Base-by-base conservation (phyloP, 2,329 filamentous ascomycete genomes). In the Exophiala xenobiotica region DNA sequence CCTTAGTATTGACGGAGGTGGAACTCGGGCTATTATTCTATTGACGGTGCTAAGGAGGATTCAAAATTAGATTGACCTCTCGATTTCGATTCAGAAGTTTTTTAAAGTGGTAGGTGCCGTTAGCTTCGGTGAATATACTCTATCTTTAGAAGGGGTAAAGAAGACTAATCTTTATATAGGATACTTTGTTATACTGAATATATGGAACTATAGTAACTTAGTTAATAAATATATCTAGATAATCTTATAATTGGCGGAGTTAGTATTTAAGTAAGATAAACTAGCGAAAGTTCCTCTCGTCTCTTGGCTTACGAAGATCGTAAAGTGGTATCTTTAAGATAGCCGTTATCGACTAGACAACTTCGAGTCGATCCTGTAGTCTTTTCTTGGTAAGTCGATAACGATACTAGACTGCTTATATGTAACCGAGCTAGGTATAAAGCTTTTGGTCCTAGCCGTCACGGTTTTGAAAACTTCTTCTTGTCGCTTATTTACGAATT, bases 1-100 rank as follows among this genome's bases (percentile, higher is more conserved):
- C 14, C 52, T 72, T 6, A 64, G 63, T 47, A 61, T 74, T 50
- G 68, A 74, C 60, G 67, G 68, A 9, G 68, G 68, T 23, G 59
- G 64, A 27, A 61, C 54, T 3, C 52, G 57, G 19, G 63, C 59
- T 11, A 58, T 66, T n/a, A 44, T 64, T 3, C 54, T 59, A 11
- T 43, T 67, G 14, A 44, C 44, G 24, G 59, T 62, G 29, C 44
- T 67, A 8, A 31, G 56, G 19, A 43, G 55, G 19, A 18, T 67
- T 6, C 46, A 62, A 46, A 41, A 62, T 7, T 46, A 42, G 3
- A 45, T 65, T 20, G 50, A 51, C 22, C 37, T 48, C 19, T 24
- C 46, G 9, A 40, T 48, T 8, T 35, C 46, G 6, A 31, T 66
- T 24, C 57, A 65, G 33, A 49, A 61, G 16, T 35, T 61, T 37